Conservation (phyloP, 1,139 yeast genomes). For the Debaryomyces sp. region DNA sequence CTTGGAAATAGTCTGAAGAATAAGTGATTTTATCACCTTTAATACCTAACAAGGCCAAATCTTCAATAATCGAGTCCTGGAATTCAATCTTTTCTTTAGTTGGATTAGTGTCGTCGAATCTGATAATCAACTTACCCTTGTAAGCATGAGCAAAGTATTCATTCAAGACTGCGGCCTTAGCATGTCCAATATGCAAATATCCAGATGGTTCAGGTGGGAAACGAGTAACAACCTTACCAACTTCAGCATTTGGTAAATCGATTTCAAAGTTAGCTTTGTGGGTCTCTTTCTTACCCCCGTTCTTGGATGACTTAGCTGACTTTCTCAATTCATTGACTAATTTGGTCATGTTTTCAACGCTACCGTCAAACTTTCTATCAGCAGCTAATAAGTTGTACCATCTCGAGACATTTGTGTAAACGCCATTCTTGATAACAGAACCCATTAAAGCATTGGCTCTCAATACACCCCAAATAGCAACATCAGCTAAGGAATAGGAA, state of each 20-base stretch:
- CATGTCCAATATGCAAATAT: conserved; percentile 87
- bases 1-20: conserved; percentile 84
- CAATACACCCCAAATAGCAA: conserved; percentile 91
- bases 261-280: conserved; percentile 88
- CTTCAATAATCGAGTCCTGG: conserved; percentile 84
- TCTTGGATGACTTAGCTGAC: conserved; percentile 52
- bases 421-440: conserved; percentile 75
- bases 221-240: conserved; percentile 90
- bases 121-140: conserved; percentile 85
- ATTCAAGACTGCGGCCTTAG: conserved; percentile 89
- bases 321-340: conserved; percentile 76
- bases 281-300: conserved; percentile 69
- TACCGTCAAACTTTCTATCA: conserved; percentile 63
- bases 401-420: conserved; percentile 59
- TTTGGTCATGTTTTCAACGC: conserved; percentile 68
- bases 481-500: conserved; percentile 71
- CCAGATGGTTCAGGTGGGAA: conserved; percentile 90
- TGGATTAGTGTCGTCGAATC: conserved; percentile 95
- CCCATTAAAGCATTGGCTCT: conserved; percentile 94
- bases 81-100: conserved; percentile 86
- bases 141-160: conserved; percentile 88
- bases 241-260: conserved; percentile 79
- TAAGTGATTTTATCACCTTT: conserved; percentile 79
- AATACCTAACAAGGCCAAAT: conserved; percentile 78
- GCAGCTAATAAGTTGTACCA: conserved; percentile 82